Base-by-base conservation (phyloP, 2,329 filamentous ascomycete species). In the Calonectria henricotiae region DNA sequence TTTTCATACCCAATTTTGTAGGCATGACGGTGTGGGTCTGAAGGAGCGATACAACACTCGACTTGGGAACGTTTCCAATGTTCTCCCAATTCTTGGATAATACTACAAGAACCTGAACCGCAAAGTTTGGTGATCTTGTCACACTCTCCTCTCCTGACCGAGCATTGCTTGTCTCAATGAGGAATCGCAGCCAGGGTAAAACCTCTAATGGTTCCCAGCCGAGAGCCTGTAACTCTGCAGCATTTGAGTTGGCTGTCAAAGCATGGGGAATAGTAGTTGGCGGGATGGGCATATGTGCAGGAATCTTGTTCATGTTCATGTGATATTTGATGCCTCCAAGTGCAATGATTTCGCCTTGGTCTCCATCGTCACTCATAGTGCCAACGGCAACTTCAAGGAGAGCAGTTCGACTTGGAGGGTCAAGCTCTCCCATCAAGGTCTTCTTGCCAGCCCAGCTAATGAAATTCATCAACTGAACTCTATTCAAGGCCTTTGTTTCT, bases 71-170 rank as follows among this genome's bases (percentile, higher is more conserved):
- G 51, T 85, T 85, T 72, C 90, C 92, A 17, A 97, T 82, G n/a
- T 88, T 89, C 60, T 98, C 96, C 94, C 95, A 99, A 74, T 93
- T 91, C 79, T 96, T 98, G 1, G 96, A 97, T 23, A 98, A 79
- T 0, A 98, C 89, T 1, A 90, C 89, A 37, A 99, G 86, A 11
- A 98, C 88, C 73, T 94, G 91, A 0, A 90, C 86, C 8, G 96
- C 91, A 79, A 98, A 97, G 20, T 90, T 88, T 25, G 93, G 83
- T 0, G 91, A 93, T 65, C 87, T 88, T 0, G 92, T 93, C 8
- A 98, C 84, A 79, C 93, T 92, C 75, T 94, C 89, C 2, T 91
- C 88, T 5, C 90, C 85, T 4, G 88, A 79, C 43, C 88, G 88
- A 66, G 88, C 87, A 5, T 89, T 87, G 11, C 89, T 86, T 15